Conservation (phyloP, 225 moss, liverwort and hornwort genomes). For the Thuidium tamariscinum region DNA sequence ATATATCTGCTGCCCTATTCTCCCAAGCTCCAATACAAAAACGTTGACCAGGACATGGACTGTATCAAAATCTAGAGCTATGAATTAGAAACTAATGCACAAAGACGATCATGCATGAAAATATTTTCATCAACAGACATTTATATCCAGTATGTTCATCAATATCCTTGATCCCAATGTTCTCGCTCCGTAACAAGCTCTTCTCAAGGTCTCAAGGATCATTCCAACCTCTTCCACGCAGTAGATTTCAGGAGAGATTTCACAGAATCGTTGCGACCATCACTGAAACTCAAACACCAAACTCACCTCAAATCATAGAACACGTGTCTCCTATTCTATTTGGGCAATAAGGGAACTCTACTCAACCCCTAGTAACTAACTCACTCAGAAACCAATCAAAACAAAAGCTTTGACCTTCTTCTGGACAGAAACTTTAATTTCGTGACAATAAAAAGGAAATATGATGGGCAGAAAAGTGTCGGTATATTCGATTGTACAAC, state of each 20-base stretch:
- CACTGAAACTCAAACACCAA: conserved; percentile 9
- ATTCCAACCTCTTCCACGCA: neutral
- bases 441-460: neutral
- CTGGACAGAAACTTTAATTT: neutral
- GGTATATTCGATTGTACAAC: conserved; percentile 17
- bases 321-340: conserved; percentile 4
- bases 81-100: neutral
- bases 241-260: neutral
- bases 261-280: neutral
- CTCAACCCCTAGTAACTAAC: neutral
- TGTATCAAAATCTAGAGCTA: neutral
- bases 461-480: neutral
- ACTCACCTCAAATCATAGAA: conserved; percentile 5
- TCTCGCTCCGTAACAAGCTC: neutral
- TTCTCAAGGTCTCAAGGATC: conserved; percentile 2
- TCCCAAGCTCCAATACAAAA: neutral
- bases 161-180: neutral
- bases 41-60: neutral
- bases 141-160: neutral
- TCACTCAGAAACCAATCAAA: conserved; percentile 1
- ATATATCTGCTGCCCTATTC: neutral
- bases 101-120: neutral
- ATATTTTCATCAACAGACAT: neutral
- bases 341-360: neutral
- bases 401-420: neutral